Evolutionary conservation across 2,329 filamentous ascomycete genomes (phyloP), one percentile per base, ranked within the genome.

Genomic region (Clarireedia homoeocarpa): DNA sequence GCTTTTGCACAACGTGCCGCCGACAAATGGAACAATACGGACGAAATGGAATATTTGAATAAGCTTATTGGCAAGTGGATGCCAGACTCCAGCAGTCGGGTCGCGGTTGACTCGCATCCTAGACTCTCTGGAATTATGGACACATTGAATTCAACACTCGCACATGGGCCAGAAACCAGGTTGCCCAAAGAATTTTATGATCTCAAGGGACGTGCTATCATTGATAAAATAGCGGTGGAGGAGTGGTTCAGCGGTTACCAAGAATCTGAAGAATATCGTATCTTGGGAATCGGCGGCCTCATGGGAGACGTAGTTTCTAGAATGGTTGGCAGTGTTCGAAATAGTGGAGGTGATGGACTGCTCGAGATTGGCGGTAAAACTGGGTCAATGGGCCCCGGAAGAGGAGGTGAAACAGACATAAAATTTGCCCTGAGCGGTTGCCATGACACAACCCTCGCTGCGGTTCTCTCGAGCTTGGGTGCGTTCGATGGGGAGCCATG

Each of bases 201-300:
- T 67, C 69, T 78, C 17, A 86, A 85, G 66, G 83, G 80, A 4
- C 78, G 83, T 50, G 76, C 77, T 3, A 86, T 91, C 59, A 82
- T 94, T 56, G 83, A 88, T 56, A 76, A 77, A 38, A 83, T 96
- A 57, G 83, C 81, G 27, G 84, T 91, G 0, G 91, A 99, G 66
- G 94, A 97, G 73, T 97, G 94, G 94, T 97, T 87, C 70, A 75
- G 81, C 20, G 92, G 94, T 2, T 97, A 95, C 70, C 79, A 79
- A 56, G 91, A 96, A 71, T 91, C 83, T 59, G 74, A 75, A 44
- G 94, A 97, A 71, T 97, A 96, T 72, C 86, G 92, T n/a, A 82
- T 80, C 61, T 77, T 97, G 2, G 94, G 92, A 3, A 94, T 96
- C 60, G 94, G 94, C 27, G 82, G 80, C 10, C 76, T 97, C 9